Percentiles rank a stretch among this genome's conserved stretches.
Conservation (phyloP, 768 basidiomycete genomes). For the Collybia mongolica region DNA sequence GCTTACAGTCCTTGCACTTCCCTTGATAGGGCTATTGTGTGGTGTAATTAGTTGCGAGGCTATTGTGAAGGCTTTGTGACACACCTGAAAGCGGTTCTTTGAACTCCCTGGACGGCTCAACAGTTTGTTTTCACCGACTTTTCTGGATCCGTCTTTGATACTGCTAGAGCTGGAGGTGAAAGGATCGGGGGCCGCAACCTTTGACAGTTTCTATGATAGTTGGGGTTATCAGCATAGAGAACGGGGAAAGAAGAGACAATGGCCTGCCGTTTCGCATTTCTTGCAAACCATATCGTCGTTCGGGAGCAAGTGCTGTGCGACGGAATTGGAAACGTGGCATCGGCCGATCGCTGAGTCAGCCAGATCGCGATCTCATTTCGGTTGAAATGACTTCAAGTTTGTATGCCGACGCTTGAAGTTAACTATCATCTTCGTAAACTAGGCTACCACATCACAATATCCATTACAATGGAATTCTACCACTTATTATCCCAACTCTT, state of each 20-base stretch:
- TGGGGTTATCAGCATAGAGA: constrained; percentile 5
- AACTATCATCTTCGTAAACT: neutral
- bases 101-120: constrained; percentile 66
- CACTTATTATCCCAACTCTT: constrained; percentile 33
- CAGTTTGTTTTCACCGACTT: constrained; percentile 84
- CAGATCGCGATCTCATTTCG: constrained; percentile 24
- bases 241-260: constrained; percentile 13
- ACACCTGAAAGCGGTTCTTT: constrained; percentile 76
- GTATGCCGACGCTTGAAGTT: neutral
- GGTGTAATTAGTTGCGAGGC: constrained; percentile 11
- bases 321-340: constrained; percentile 11
- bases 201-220: constrained; percentile 78
- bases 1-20: constrained; percentile 88
- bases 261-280: constrained; percentile 75
- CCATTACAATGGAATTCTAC: constrained; percentile 30
- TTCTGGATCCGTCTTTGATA: constrained; percentile 80
- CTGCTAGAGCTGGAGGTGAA: constrained; percentile 71
- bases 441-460: constrained; percentile 29
- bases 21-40: constrained; percentile 73
- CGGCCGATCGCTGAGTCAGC: constrained; percentile 34
- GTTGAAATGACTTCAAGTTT: neutral
- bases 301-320: constrained; percentile 13
- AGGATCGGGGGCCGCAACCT: constrained; percentile 87
- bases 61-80: constrained; percentile 23
- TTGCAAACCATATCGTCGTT: constrained; percentile 72